Evolutionary conservation across 2,329 filamentous ascomycete species (phyloP), one percentile per base, ranked within the genome.

Genomic region (Aureobasidium pullulans): DNA sequence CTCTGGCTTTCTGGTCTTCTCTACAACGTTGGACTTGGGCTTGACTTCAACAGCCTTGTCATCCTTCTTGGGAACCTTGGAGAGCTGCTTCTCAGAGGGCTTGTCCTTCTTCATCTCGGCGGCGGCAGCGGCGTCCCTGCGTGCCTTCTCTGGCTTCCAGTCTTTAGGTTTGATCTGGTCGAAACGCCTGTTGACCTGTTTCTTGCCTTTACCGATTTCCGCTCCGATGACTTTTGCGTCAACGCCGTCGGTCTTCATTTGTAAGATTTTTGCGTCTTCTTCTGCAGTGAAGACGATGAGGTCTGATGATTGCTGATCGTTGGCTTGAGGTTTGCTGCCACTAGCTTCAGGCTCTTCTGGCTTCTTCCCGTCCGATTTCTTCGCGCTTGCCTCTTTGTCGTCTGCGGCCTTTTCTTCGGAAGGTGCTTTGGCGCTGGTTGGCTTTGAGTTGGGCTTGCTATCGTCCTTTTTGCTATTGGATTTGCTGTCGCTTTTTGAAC

Each of bases 211-310:
- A 4, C 66, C 67, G 2, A 76, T 23, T 8, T 66, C 66, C 7
- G 19, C 40, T 11, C 65, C 67, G 3, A 76, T 19, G 11, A 66
- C 67, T 6, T 62, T 34, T 0, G 61, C 68, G 39, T 59, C 32
- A 2, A 62, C 67, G 32, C 66, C 65, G 3, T 66, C 66, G 1
- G 48, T 64, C 61, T 74, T 75, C 64, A 75, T 57, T 6, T 68
- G 64, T 16, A 75, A 62, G 2, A 79, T 60, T 61, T 69, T 72
- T 3, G 69, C 67, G 48, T 79, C 76, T 54, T 79, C 70, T 40
- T 73, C 72, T 0, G 67, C 49, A 0, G 72, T 75, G 64, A 69
- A 76, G 23, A 39, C 58, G 29, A 64, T 32, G 34, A 48, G 39
- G 8, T 62, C 60, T 39, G 36, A 4, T 2, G 10, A 1, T n/a